phyloP scores from a whole-genome alignment of 805 yeast genomes.

The Candida alai region DNA sequence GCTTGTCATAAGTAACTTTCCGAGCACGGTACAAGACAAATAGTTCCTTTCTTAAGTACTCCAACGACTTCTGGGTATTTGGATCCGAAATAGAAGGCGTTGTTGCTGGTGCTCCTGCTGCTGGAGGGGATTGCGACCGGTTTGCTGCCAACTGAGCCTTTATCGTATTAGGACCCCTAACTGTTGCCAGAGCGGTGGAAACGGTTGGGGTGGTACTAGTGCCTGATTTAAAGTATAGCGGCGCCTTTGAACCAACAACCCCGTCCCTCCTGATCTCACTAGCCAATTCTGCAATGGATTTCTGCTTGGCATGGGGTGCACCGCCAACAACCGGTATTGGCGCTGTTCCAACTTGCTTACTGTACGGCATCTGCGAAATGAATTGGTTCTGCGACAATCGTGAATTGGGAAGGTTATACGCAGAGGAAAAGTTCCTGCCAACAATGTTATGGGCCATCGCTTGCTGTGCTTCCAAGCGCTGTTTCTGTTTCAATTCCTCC shows the following conservation, averaged over 20 bases:
- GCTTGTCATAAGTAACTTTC: slow-evolving; percentile 66
- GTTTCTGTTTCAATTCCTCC: slow-evolving; percentile 49
- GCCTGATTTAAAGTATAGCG: slow-evolving; percentile 28
- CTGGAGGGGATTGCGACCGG: slow-evolving; percentile 24
- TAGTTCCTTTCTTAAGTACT: slow-evolving; percentile 81
- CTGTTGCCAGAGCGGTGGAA: slow-evolving; percentile 8
- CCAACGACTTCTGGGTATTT: slow-evolving; percentile 56
- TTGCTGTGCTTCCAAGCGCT: slow-evolving; percentile 30
- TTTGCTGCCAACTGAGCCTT: slow-evolving; percentile 48
- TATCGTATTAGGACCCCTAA: slow-evolving; percentile 25
- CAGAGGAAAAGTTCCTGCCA: slow-evolving; percentile 22
- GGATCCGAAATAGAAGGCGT: slow-evolving; percentile 10
- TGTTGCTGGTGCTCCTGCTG: too few species aligned
- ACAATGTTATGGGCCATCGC: slow-evolving; percentile 17
- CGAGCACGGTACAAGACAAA: slow-evolving; percentile 75
- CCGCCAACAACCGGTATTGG: slow-evolving; percentile 6
- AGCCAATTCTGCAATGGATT: slow-evolving; percentile 41
- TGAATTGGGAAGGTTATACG: slow-evolving; percentile 23
- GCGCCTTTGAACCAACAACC: slow-evolving; percentile 23
- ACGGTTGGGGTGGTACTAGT: slow-evolving; percentile 9
- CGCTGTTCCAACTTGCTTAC: slow-evolving; percentile 1
- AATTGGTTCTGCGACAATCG: slow-evolving; percentile 17
- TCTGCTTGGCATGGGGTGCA: slow-evolving; percentile 31
- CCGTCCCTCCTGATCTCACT: slow-evolving; percentile 38
- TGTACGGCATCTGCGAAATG: slow-evolving; percentile 11